Conservation (phyloP, 768 basidiomycete species). For the Calvatia gigantea region DNA sequence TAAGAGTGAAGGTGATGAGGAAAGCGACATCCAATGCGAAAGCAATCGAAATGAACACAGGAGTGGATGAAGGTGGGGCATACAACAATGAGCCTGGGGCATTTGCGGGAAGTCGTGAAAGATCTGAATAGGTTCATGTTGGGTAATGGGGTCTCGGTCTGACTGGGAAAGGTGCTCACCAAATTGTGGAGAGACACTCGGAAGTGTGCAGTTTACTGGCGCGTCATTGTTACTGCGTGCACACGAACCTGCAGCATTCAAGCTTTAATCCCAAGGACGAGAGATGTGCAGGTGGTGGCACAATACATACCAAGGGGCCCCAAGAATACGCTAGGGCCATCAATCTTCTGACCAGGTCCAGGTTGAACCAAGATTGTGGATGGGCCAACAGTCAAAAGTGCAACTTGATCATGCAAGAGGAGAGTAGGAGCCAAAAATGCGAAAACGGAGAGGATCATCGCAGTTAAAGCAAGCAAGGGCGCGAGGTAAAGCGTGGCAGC, state of each 20-base stretch:
- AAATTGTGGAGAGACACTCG: constrained; percentile 56
- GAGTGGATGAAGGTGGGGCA: constrained; percentile 58
- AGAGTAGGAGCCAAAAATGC: constrained; percentile 65
- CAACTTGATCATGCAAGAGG: constrained; percentile 57
- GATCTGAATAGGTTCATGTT: constrained; percentile 36
- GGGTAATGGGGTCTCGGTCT: neutral
- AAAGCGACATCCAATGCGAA: constrained; percentile 57
- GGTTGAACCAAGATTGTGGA: constrained; percentile 36
- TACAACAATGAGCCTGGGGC: constrained; percentile 54
- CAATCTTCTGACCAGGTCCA: constrained; percentile 32
- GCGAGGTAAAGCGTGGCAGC: constrained; percentile 64
- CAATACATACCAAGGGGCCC: constrained; percentile 59
- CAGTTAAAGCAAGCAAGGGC: constrained; percentile 61
- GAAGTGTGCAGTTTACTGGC: constrained; percentile 49
- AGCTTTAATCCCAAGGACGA: neutral
- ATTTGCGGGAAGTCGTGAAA: constrained; percentile 56
- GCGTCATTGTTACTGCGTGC: constrained; percentile 46
- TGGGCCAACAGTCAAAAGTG: constrained; percentile 62
- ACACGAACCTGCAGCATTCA: constrained; percentile 57
- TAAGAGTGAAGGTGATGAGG: constrained; percentile 61
- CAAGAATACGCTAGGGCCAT: constrained; percentile 67
- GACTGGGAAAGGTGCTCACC: constrained; percentile 37
- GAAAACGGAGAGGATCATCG: constrained; percentile 62
- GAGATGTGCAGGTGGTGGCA: no score
- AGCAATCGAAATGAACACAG: constrained; percentile 60